phyloP scores from a whole-genome alignment of 441 rosid genomes.

The Mallotus japonicus region DNA sequence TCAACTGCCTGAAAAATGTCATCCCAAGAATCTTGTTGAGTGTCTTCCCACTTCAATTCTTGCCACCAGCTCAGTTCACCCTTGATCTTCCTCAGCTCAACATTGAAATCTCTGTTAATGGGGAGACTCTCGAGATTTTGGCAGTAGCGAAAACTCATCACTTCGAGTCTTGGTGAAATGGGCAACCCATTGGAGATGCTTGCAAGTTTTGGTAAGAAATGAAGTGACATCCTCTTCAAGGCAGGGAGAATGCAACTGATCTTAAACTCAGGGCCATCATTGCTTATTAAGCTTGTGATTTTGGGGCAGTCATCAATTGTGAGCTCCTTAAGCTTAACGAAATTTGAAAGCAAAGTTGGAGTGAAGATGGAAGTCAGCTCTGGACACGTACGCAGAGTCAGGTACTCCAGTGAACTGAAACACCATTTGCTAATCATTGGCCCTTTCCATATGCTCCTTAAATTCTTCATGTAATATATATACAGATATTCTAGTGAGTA shows the following conservation, averaged over 20 bases:
- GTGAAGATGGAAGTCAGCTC: conserved; percentile 21
- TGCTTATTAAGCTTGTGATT: conserved; percentile 1
- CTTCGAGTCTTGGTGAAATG: conserved; percentile 30
- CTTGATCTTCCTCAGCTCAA: background rate
- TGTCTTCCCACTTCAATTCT: conserved; percentile 15
- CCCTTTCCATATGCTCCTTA: conserved; percentile 17
- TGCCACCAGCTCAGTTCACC: conserved; percentile 27
- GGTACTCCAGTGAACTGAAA: conserved; percentile 16
- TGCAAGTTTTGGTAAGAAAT: conserved; percentile 17
- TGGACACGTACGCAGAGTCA: conserved; percentile 26
- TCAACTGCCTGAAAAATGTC: conserved; percentile 3
- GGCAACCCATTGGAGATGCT: conserved; percentile 17
- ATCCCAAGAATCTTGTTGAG: background rate
- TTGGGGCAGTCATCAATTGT: conserved; percentile 22
- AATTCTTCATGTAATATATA: conserved; percentile 16
- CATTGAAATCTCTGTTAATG: background rate
- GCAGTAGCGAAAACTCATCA: conserved; percentile 18
- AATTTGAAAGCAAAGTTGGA: conserved; percentile 6
- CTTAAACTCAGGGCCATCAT: background rate
- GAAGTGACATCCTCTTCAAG: conserved; percentile 14
- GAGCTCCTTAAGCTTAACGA: conserved; percentile 24
- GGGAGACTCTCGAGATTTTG: conserved; percentile 16
- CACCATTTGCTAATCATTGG: background rate
- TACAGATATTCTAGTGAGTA: conserved; percentile 20
- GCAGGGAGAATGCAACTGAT: background rate